A percentile compares a stretch with the other conserved stretches of the same genome.
Evolutionary conservation across 1,284 basidiomycete genomes (phyloP).

Genomic region (Exobasidium cylindrosporum): DNA sequence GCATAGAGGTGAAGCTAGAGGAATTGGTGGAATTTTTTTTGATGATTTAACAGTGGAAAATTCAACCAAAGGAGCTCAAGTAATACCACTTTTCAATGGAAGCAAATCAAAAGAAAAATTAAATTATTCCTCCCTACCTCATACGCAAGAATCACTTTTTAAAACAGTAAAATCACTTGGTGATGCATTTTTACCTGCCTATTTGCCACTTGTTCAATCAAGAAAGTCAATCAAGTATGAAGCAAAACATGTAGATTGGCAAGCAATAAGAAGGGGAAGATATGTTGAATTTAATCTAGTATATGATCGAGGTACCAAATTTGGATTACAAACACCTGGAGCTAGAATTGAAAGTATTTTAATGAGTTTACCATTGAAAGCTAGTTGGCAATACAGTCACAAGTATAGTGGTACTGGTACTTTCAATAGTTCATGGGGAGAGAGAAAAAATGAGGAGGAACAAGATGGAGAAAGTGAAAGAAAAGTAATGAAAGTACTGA

Average conservation of each 20-base stretch:
- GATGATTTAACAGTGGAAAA: conserved; percentile 60
- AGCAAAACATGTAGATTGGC: conserved; percentile 41
- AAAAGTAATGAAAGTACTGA: conserved; percentile 32
- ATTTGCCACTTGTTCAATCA: conserved; percentile 45
- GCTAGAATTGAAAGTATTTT: conserved; percentile 54
- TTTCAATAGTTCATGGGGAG: conserved; percentile 12
- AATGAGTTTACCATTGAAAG: conserved; percentile 52
- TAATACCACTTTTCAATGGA: conserved; percentile 17
- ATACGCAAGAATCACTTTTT: conserved; percentile 47
- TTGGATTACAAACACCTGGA: conserved; percentile 53
- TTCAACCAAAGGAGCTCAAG: conserved; percentile 4
- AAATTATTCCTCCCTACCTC: conserved; percentile 19
- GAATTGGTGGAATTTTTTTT: conserved; percentile 93
- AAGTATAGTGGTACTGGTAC: conserved; percentile 31
- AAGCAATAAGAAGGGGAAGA: conserved; percentile 45
- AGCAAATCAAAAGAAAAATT: not conserved
- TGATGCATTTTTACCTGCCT: conserved; percentile 51
- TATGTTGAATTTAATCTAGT: conserved; percentile 55
- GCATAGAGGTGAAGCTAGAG: conserved; percentile 85
- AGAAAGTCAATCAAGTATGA: conserved; percentile 37
- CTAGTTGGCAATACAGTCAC: conserved; percentile 52
- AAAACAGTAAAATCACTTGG: conserved; percentile 44
- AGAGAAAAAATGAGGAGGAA: not conserved
- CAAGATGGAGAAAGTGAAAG: conserved; percentile 27
- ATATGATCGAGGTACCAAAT: conserved; percentile 54